A percentile compares a stretch with the other conserved stretches of the same genome.
Conservation (phyloP, 306 rosid species). For the Prunus dulcis region DNA sequence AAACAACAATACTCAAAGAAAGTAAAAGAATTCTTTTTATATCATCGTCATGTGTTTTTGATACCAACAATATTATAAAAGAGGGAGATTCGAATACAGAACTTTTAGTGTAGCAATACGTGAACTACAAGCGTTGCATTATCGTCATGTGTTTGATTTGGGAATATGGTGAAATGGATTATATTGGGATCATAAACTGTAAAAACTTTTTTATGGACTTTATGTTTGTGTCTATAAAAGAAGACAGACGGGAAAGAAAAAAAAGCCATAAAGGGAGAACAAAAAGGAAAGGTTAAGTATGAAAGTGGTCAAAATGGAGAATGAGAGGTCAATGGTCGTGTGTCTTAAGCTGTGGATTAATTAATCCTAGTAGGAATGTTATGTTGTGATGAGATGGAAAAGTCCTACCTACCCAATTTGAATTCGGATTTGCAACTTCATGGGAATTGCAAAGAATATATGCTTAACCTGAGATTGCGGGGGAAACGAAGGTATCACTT, state of each 20-base stretch:
- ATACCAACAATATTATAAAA: too few relatives aligned
- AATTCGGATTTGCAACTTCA: background rate
- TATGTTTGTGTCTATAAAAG: background rate
- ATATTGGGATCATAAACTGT: background rate
- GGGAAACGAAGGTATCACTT: conserved; percentile 35
- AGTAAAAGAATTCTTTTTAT: conserved; percentile 6
- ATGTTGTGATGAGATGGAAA: conserved; percentile 4
- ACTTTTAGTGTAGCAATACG: too few relatives aligned
- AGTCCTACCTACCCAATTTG: conserved; percentile 3
- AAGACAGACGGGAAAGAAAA: background rate
- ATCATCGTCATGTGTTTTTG: background rate
- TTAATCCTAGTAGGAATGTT: background rate
- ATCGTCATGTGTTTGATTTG: too few relatives aligned
- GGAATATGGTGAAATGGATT: background rate
- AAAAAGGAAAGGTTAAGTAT: background rate
- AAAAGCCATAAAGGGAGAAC: background rate
- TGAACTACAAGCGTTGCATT: too few relatives aligned
- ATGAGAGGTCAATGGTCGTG: conserved; percentile 1
- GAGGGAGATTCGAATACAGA: rapidly evolving
- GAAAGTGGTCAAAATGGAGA: background rate
- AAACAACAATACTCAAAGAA: background rate
- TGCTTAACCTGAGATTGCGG: conserved; percentile 31
- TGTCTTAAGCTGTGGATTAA: background rate
- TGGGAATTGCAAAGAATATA: conserved; percentile 24
- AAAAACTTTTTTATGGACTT: background rate